Conservation (phyloP, 2,329 filamentous ascomycete species). For the Beauveria pseudobassiana region DNA sequence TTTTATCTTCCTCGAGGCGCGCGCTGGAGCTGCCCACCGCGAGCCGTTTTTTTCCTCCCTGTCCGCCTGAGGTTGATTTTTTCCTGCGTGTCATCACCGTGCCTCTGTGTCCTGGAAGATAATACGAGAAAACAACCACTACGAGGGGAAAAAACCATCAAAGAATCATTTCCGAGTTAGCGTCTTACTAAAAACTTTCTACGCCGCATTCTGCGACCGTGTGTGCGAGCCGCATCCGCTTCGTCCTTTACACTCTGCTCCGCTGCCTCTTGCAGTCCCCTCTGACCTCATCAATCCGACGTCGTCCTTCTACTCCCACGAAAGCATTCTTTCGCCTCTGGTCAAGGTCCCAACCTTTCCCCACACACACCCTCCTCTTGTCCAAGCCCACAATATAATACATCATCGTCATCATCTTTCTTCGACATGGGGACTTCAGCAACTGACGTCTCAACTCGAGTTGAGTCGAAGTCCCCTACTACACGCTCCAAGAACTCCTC, state of each 20-base stretch:
- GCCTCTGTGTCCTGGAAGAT: background rate
- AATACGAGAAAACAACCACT: background rate
- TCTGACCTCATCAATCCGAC: constrained; percentile 34
- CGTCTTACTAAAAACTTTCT: background rate
- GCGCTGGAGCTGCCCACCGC: background rate
- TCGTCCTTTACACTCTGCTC: background rate
- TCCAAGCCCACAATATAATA: constrained; percentile 29
- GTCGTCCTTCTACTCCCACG: constrained; percentile 17
- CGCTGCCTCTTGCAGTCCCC: constrained; percentile 12
- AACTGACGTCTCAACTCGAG: constrained; percentile 30
- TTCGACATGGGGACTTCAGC: constrained; percentile 37
- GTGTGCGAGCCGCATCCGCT: background rate
- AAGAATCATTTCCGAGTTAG: background rate
- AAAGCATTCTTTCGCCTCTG: constrained; percentile 7
- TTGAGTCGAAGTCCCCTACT: constrained; percentile 43
- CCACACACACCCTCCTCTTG: constrained; percentile 21
- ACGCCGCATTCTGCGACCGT: constrained; percentile 1
- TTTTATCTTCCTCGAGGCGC: background rate
- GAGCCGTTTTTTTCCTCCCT: background rate
- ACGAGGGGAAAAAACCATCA: background rate
- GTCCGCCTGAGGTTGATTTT: background rate
- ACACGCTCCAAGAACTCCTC: constrained; percentile 35
- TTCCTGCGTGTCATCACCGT: background rate
- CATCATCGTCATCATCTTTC: constrained; percentile 34
- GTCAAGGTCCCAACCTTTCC: constrained; percentile 17